Conservation (phyloP, 495 filamentous ascomycete species). For the Recurvomyces mirabilis region DNA sequence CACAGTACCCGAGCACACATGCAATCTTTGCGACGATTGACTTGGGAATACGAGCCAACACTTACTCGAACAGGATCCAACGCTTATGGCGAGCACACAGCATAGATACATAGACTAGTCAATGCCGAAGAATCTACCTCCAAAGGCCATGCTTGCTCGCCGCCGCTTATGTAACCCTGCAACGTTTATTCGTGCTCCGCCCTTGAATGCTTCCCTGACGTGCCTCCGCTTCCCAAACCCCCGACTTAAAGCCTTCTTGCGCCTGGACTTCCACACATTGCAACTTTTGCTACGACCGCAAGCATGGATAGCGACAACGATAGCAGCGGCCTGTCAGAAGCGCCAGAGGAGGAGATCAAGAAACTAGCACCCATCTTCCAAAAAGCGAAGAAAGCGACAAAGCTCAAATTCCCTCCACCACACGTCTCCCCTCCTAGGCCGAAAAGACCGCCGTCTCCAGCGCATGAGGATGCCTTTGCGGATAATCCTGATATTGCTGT, state of each 20-base stretch:
- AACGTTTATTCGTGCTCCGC: constrained; percentile 2
- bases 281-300: constrained; percentile 1
- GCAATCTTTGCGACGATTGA: no score
- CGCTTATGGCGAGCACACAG: no score
- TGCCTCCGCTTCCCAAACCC: not conserved
- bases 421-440: constrained; percentile 11
- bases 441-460: constrained; percentile 20
- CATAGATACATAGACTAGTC: not conserved
- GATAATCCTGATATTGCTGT: constrained; percentile 26
- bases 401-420: constrained; percentile 9
- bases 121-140: not conserved
- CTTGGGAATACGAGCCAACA: not conserved
- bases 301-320: constrained; percentile 13
- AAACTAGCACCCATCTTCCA: constrained; percentile 21
- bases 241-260: no score
- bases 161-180: not conserved
- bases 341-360: constrained; percentile 17
- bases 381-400: constrained; percentile 18
- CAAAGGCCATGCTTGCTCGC: not conserved
- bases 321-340: constrained; percentile 9
- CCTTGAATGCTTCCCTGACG: constrained; percentile 4
- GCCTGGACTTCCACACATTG: constrained; percentile 2
- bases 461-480: constrained; percentile 23
- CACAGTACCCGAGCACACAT: no score
- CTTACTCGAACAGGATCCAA: no score